Percentiles rank a stretch among this genome's conserved stretches.
phyloP scores from a whole-genome alignment of 2,329 filamentous ascomycete genomes.

The Ceratocystis destructans region DNA sequence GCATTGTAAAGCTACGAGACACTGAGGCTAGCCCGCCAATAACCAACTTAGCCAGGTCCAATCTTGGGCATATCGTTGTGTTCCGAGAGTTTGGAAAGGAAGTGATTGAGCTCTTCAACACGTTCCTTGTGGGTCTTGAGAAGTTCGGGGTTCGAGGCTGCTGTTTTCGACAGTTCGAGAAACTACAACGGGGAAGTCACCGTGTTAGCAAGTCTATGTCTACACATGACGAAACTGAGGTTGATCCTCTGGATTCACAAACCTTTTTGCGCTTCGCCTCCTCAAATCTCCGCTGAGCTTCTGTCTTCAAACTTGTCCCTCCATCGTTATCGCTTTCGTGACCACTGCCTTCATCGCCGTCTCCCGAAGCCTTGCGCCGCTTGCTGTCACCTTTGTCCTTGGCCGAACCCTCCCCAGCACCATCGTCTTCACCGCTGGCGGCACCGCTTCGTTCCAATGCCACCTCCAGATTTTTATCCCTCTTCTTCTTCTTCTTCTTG shows the following conservation, averaged over 20 bases:
- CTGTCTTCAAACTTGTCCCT: constrained; percentile 51
- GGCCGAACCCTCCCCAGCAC: constrained; percentile 20
- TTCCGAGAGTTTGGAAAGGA: constrained; percentile 81
- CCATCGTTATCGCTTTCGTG: constrained; percentile 23
- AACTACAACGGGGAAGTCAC: constrained; percentile 39
- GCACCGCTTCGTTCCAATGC: constrained; percentile 22
- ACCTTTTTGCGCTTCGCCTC: constrained; percentile 71
- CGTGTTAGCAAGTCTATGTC: constrained; percentile 5
- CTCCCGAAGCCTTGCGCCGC: constrained; percentile 21
- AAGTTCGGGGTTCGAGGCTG: constrained; percentile 51
- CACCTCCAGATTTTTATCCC: constrained; percentile 33
- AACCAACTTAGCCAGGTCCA: constrained; percentile 33
- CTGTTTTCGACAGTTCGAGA: constrained; percentile 58
- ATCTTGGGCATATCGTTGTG: constrained; percentile 90
- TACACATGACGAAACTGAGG: background rate
- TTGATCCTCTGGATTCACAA: constrained; percentile 27
- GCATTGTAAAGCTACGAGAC: background rate
- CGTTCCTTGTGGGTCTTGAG: constrained; percentile 95
- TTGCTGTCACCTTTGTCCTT: constrained; percentile 23
- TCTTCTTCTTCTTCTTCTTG: constrained; percentile 49
- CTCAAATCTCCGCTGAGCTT: constrained; percentile 67
- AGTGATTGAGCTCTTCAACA: constrained; percentile 89
- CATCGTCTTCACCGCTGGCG: constrained; percentile 18
- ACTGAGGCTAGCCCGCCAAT: constrained; percentile 25
- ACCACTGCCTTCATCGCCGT: constrained; percentile 10